Conservation (phyloP, 129 eudicot species). For the Chrysanthemum seticuspe region DNA sequence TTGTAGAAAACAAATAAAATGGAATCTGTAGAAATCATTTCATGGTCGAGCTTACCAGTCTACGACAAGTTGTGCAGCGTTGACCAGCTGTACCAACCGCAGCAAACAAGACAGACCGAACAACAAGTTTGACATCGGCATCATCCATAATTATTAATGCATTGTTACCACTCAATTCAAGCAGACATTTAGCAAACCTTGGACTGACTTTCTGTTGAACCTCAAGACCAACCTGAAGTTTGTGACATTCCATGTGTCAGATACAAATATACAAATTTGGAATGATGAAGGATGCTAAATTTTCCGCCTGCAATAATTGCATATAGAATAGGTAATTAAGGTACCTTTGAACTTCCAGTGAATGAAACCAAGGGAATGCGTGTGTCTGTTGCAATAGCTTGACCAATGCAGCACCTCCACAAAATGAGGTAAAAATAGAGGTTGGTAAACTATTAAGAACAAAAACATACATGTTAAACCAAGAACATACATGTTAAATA, state of each 20-base stretch:
- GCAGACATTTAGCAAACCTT: conserved; percentile 90
- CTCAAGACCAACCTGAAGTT: conserved; percentile 74
- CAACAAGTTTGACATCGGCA: conserved; percentile 85
- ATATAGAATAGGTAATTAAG: neutral
- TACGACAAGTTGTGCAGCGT: conserved; percentile 97
- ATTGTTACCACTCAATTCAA: conserved; percentile 94
- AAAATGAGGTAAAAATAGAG: conserved; percentile 85
- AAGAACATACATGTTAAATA: no score
- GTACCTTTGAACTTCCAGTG: conserved; percentile 97
- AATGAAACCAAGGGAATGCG: conserved; percentile 94
- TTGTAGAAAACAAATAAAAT: neutral
- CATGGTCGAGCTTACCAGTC: conserved; percentile 55
- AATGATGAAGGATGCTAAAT: neutral
- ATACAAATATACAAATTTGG: neutral
- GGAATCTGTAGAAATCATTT: neutral
- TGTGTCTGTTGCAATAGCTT: conserved; percentile 85
- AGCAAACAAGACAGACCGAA: conserved; percentile 90
- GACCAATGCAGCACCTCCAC: conserved; percentile 98
- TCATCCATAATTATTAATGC: conserved; percentile 95
- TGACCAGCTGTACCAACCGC: conserved; percentile 99
- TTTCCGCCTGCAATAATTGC: neutral
- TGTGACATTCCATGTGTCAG: no score
- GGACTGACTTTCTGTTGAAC: conserved; percentile 88
- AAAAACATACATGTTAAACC: no score
- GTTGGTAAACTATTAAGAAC: conserved; percentile 82